Conservation (phyloP, 768 basidiomycete genomes). For the Russula sp. region DNA sequence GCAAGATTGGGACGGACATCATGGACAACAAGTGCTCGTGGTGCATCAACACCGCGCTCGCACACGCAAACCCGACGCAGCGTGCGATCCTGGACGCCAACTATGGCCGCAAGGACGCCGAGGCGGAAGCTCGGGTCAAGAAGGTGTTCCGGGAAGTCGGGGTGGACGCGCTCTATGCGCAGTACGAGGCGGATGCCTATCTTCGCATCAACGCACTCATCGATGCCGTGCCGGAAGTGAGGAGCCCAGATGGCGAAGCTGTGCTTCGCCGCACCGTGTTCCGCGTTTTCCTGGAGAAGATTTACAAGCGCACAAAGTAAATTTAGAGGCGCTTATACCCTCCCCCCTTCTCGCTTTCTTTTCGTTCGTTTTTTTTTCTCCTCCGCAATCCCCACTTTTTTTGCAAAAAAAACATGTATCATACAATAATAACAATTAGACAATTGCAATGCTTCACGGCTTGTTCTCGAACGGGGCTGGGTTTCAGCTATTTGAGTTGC, state of each 20-base stretch:
- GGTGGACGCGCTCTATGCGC: conserved; percentile 56
- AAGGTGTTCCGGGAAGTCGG: conserved; percentile 64
- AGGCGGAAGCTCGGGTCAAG: conserved; percentile 55
- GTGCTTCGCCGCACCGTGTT: conserved; percentile 63
- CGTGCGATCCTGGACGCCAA: conserved; percentile 53
- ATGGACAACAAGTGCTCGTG: conserved; percentile 98
- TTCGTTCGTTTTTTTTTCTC: not conserved
- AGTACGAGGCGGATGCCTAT: conserved; percentile 76
- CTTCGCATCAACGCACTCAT: conserved; percentile 60
- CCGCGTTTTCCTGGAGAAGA: conserved; percentile 81
- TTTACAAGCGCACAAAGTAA: conserved; percentile 54
- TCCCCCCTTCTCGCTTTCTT: not conserved
- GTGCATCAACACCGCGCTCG: conserved; percentile 86
- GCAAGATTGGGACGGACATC: conserved; percentile 97
- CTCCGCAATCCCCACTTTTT: too few relatives aligned
- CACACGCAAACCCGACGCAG: conserved; percentile 46
- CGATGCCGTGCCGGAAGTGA: conserved; percentile 57
- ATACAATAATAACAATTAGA: not conserved
- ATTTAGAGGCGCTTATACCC: not conserved
- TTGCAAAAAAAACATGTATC: not conserved
- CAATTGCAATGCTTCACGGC: too few relatives aligned
- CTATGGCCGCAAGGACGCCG: conserved; percentile 54
- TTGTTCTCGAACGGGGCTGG: too few relatives aligned
- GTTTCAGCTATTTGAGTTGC: too few relatives aligned
- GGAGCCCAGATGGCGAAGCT: conserved; percentile 28